Percentiles rank a stretch among this genome's conserved stretches.
These are phyloP conservation scores for Triticum urartu DNA, from an alignment of 176 grass and related monocot genomes.

Conservation along the genomic window DNA sequence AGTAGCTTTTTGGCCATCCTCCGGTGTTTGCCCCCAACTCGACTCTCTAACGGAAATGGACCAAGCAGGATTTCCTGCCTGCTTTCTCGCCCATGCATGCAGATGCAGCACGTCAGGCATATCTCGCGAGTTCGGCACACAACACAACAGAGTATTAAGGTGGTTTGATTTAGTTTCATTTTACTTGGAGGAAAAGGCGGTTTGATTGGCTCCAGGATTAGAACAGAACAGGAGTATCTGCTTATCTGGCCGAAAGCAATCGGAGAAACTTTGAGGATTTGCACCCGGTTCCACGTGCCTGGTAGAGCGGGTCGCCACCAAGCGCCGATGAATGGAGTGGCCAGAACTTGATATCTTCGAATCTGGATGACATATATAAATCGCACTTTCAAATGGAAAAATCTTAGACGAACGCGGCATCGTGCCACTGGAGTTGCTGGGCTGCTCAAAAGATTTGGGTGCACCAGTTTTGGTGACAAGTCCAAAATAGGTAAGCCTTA, in stretches of 20 bases:
- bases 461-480: no score
- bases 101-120: not conserved
- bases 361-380: no score
- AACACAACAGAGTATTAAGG: not conserved
- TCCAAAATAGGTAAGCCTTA: no score
- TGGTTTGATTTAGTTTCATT: no score
- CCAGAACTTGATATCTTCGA: no score
- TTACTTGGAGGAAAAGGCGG: no score
- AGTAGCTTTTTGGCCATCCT: not conserved
- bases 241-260: not conserved
- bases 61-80: conserved; percentile 12
- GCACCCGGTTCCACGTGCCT: not conserved
- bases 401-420: no score
- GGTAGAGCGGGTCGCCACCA: not conserved
- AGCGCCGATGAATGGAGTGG: not conserved
- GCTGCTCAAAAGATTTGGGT: no score
- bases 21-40: not conserved
- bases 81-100: not conserved
- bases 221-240: not conserved
- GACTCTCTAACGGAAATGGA: not conserved
- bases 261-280: not conserved
- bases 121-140: not conserved
- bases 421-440: no score
- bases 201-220: not conserved
- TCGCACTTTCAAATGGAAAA: no score